Evolutionary conservation across 257 asterid genomes (phyloP).

Genomic region (Solanum dulcamara): DNA sequence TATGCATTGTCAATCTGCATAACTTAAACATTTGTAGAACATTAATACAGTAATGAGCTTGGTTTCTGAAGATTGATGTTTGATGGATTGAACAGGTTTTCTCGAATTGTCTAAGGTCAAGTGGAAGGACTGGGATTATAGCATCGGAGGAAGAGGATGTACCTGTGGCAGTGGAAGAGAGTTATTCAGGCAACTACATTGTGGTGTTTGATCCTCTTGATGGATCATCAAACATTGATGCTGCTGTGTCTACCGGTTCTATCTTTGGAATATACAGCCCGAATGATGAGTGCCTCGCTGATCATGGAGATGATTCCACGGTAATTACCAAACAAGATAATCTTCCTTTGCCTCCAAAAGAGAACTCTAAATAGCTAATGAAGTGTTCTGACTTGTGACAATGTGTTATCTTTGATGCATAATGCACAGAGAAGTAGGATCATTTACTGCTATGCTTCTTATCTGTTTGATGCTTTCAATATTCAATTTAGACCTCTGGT

Average conservation of each 20-base stretch:
- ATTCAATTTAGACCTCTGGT: not conserved
- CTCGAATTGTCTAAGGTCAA: slow-evolving; percentile 77
- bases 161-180: slow-evolving; percentile 96
- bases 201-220: slow-evolving; percentile 95
- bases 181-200: slow-evolving; percentile 91
- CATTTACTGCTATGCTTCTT: not conserved
- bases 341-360: not conserved
- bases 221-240: slow-evolving; percentile 93
- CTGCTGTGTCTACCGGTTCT: slow-evolving; percentile 92
- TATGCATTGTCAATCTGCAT: not conserved
- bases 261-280: slow-evolving; percentile 90
- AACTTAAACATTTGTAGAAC: not conserved
- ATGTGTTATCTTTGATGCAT: not conserved
- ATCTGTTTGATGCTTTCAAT: not conserved
- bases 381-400: not conserved
- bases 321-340: slow-evolving; percentile 19
- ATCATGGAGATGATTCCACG: slow-evolving; percentile 43
- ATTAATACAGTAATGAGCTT: not conserved
- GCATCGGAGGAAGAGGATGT: slow-evolving; percentile 99
- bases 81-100: slow-evolving; percentile 43
- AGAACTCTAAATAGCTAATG: not conserved
- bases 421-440: not conserved
- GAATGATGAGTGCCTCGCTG: slow-evolving; percentile 75
- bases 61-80: not conserved
- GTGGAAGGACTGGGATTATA: slow-evolving; percentile 95